These are phyloP conservation scores for Rhododendron ferrugineum DNA, from an alignment of 148 eudicot species.

Conservation along the genomic window DNA sequence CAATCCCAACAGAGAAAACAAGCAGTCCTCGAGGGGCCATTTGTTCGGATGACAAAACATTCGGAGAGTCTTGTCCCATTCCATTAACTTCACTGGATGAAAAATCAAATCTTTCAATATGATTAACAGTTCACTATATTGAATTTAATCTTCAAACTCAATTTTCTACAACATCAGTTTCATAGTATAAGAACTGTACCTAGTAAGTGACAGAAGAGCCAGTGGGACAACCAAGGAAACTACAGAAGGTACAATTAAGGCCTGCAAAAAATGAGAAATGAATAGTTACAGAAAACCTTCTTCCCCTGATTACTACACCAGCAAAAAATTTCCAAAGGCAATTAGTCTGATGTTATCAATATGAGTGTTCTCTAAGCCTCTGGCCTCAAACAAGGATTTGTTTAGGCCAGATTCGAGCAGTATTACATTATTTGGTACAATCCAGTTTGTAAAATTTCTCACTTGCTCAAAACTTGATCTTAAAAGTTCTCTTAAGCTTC, in stretches of 20 bases:
- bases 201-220: constrained; percentile 87
- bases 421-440: not conserved
- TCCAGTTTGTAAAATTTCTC: not conserved
- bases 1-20: constrained; percentile 77
- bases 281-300: not conserved
- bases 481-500: not conserved
- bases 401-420: not conserved
- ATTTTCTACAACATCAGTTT: not conserved
- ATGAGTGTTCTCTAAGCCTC: not conserved
- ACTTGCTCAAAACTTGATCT: constrained; percentile 1
- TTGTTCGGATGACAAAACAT: constrained; percentile 77
- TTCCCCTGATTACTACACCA: not conserved
- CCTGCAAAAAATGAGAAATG: constrained; percentile 34
- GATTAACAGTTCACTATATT: not conserved
- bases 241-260: constrained; percentile 55
- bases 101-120: constrained; percentile 13
- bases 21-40: constrained; percentile 97
- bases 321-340: not conserved
- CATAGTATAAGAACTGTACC: constrained; percentile 34
- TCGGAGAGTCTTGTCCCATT: constrained; percentile 44
- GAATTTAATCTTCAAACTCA: constrained; percentile 3
- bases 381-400: not conserved
- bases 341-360: not conserved
- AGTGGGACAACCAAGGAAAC: constrained; percentile 90
- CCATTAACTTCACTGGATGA: constrained; percentile 77